Evolutionary conservation across 345 rosid species (phyloP), one percentile per base, ranked within the genome.

Genomic region (Euclidium syriacum): DNA sequence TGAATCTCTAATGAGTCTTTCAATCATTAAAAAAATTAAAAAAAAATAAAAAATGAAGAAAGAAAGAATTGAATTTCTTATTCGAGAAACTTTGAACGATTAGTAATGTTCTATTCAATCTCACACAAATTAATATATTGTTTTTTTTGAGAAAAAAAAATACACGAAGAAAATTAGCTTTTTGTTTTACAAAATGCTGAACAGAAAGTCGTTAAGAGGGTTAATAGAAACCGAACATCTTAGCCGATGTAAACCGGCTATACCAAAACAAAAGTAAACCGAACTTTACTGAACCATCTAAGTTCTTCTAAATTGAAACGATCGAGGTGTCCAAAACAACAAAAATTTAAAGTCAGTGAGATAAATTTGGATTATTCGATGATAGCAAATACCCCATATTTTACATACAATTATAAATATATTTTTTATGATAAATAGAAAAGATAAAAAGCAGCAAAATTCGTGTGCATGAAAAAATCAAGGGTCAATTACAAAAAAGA

Each of bases 271-370:
- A n/a, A 12, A 0, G 8, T 25, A 39, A 57, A 27, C 18, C 16
- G 51, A 32, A 30, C 10, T 32, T 9, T 52, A 30, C 1, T 9
- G 12, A 60, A 46, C 39, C 29, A 38, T 58, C 27, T 54, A 22
- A 10, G 10, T 25, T 56, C 3, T 16, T 25, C 7, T 16, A 18
- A n/a, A 10, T 9, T 24, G 48, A 58, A 3, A 51, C 15, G n/a
- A n/a, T n/a, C n/a, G 56, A 43, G 52, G 16, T 34, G 27, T n/a
- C 42, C 4, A 44, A 32, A 32, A 20, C 65, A 44, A 61, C 54
- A 60, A 33, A 19, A 1, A 1, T 18, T 4, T 0, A 17, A 25
- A 36, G 48, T 36, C 2, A 0, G 1, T 36, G 17, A 17, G 19
- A 49, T 24, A 19, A 6, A 24, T 36, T 49, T 62, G 48, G 48